phyloP scores from a whole-genome alignment of 352 stramenopile species.

The Aphanomyces invadans region DNA sequence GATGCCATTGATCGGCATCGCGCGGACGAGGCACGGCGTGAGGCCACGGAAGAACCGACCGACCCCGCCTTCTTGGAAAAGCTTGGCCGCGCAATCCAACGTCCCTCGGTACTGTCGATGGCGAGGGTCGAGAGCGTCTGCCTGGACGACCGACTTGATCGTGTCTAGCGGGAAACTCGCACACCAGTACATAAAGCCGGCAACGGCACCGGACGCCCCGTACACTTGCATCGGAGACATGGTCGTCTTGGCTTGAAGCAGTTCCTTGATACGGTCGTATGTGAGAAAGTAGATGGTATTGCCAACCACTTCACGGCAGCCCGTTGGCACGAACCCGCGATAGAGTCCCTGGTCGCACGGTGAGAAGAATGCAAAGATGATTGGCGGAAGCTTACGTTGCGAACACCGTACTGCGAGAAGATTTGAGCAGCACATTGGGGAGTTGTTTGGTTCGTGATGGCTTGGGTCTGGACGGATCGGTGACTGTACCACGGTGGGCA shows the following conservation, averaged over 20 bases:
- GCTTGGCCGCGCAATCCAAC: slow-evolving; percentile 52
- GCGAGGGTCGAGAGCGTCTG: slow-evolving; percentile 59
- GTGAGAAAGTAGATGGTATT: slow-evolving; percentile 81
- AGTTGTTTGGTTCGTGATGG: slow-evolving; percentile 1
- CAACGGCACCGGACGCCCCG: slow-evolving; percentile 52
- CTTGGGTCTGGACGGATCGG: no score
- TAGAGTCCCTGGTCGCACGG: slow-evolving; percentile 40
- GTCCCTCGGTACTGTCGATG: slow-evolving; percentile 42
- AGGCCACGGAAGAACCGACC: slow-evolving; percentile 74
- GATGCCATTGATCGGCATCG: slow-evolving; percentile 77
- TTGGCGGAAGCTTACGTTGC: neutral
- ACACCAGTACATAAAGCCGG: slow-evolving; percentile 80
- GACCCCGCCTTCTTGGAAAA: slow-evolving; percentile 58
- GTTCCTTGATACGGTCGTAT: slow-evolving; percentile 62
- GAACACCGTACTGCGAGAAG: slow-evolving; percentile 22
- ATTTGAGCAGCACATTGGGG: slow-evolving; percentile 9
- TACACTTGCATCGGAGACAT: slow-evolving; percentile 43
- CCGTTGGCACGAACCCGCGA: slow-evolving; percentile 54
- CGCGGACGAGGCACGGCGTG: slow-evolving; percentile 59
- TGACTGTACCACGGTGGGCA: no score
- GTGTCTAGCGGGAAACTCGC: slow-evolving; percentile 76
- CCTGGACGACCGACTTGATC: slow-evolving; percentile 77
- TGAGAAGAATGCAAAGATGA: neutral
- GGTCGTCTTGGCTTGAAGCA: slow-evolving; percentile 39
- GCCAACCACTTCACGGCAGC: slow-evolving; percentile 70